Conservation (phyloP, 1,284 basidiomycete species). For the Psilocybe mexicana region DNA sequence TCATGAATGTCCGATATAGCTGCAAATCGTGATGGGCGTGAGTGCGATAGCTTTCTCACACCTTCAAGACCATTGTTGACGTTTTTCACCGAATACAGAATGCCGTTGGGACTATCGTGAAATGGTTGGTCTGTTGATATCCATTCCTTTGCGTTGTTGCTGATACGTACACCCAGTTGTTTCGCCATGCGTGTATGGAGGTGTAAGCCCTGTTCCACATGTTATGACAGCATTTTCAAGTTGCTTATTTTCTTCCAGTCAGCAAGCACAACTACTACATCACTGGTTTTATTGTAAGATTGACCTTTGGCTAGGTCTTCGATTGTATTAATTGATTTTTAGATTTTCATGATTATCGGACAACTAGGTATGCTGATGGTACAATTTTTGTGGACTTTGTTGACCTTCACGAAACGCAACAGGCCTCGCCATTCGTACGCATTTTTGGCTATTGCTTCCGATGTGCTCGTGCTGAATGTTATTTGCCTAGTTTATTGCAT, state of each 20-base stretch:
- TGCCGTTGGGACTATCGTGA: constrained; percentile 58
- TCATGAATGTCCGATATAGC: constrained; percentile 32
- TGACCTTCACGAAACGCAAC: not conserved
- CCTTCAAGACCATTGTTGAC: constrained; percentile 31
- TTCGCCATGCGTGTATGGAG: constrained; percentile 70
- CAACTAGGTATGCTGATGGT: constrained; percentile 42
- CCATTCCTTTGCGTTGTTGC: not conserved
- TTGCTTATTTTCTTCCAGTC: constrained; percentile 39
- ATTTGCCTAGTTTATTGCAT: constrained; percentile 15
- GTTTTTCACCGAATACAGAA: constrained; percentile 38
- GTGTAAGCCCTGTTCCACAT: constrained; percentile 44
- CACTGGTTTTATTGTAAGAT: constrained; percentile 53
- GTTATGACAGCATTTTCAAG: not conserved
- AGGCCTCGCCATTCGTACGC: constrained; percentile 37
- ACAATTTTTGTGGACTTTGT: not conserved
- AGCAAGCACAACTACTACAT: constrained; percentile 58
- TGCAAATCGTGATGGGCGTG: constrained; percentile 59
- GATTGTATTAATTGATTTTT: not conserved
- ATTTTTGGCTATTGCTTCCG: not conserved
- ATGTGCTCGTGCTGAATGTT: constrained; percentile 38
- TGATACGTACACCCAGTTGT: constrained; percentile 40
- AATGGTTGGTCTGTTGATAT: constrained; percentile 43
- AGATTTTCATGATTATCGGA: constrained; percentile 47
- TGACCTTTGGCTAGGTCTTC: not conserved
- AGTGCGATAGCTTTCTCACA: constrained; percentile 24